Conservation (phyloP, 2,329 filamentous ascomycete genomes). For the Penicillium oxalicum region DNA sequence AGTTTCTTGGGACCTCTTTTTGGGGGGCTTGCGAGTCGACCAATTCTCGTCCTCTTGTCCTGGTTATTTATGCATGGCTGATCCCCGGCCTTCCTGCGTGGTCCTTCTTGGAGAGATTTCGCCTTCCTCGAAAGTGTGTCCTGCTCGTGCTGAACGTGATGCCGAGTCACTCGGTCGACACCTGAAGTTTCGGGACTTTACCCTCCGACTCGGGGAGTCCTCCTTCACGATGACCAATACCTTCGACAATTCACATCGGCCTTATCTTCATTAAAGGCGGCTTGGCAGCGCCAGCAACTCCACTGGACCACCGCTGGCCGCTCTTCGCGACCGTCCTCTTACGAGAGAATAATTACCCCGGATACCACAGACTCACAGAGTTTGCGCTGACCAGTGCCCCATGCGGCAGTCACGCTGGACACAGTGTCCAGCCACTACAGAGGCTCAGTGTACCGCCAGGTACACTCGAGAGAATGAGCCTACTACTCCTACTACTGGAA, state of each 20-base stretch:
- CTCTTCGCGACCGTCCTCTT: slow-evolving; percentile 9
- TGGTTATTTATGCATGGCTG: slow-evolving; percentile 8
- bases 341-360: slow-evolving; percentile 25
- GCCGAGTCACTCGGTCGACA: not conserved
- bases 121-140: not conserved
- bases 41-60: not conserved
- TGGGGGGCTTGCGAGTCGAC: not conserved
- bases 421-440: too few species aligned
- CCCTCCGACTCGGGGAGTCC: too few species aligned
- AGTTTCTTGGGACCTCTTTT: not conserved
- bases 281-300: slow-evolving; percentile 19
- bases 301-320: slow-evolving; percentile 8
- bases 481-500: too few species aligned
- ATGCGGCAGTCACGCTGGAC: too few species aligned
- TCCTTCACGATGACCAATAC: slow-evolving; percentile 13
- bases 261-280: slow-evolving; percentile 8
- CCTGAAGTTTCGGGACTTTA: not conserved
- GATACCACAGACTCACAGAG: slow-evolving; percentile 2
- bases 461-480: too few species aligned
- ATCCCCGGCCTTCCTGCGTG: not conserved
- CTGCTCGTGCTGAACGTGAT: not conserved
- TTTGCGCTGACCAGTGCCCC: not conserved
- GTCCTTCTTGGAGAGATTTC: not conserved
- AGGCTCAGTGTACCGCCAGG: too few species aligned
- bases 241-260: slow-evolving; percentile 10